These are phyloP conservation scores for Micromonas pusilla DNA, from an alignment of 139 green algal species.

Conservation along the genomic window DNA sequence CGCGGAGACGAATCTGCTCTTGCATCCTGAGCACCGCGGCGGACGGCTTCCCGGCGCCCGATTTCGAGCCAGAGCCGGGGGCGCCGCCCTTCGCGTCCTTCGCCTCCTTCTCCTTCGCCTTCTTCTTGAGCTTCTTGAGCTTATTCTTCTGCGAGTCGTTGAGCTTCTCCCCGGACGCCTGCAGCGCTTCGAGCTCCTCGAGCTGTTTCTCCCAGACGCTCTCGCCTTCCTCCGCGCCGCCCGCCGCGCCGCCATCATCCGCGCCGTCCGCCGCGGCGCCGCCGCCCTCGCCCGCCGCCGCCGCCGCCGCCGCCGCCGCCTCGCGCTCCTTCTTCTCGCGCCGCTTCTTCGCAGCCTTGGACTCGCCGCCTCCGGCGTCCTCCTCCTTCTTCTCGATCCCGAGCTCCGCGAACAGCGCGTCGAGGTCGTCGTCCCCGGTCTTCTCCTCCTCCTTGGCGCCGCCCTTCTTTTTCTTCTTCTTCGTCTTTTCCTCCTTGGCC, in stretches of 20 bases:
- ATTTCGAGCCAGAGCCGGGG: no score
- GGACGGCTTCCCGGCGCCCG: conserved; percentile 31
- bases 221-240: conserved; percentile 24
- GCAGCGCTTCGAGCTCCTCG: conserved; percentile 11
- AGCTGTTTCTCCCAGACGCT: neutral
- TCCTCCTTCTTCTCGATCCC: conserved; percentile 45
- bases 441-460: conserved; percentile 37
- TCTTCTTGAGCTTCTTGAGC: conserved; percentile 75
- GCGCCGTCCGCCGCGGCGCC: conserved; percentile 10
- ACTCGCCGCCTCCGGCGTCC: conserved; percentile 54
- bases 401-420: conserved; percentile 32
- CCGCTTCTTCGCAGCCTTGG: conserved; percentile 28
- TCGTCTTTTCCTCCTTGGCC: conserved; percentile 39
- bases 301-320: conserved; percentile 13
- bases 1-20: conserved; percentile 9
- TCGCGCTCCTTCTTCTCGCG: neutral
- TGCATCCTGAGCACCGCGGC: conserved; percentile 31
- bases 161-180: conserved; percentile 47
- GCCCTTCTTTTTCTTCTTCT: conserved; percentile 45
- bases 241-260: conserved; percentile 28
- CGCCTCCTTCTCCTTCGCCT: conserved; percentile 47
- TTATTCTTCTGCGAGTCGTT: conserved; percentile 74
- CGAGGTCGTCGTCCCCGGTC: conserved; percentile 42
- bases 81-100: conserved; percentile 24
- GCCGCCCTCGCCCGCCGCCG: conserved; percentile 4